A percentile compares a stretch with the other conserved stretches of the same genome.
Conservation (phyloP, 163 green algal genomes). For the Coccomyxa subellipsoidea region DNA sequence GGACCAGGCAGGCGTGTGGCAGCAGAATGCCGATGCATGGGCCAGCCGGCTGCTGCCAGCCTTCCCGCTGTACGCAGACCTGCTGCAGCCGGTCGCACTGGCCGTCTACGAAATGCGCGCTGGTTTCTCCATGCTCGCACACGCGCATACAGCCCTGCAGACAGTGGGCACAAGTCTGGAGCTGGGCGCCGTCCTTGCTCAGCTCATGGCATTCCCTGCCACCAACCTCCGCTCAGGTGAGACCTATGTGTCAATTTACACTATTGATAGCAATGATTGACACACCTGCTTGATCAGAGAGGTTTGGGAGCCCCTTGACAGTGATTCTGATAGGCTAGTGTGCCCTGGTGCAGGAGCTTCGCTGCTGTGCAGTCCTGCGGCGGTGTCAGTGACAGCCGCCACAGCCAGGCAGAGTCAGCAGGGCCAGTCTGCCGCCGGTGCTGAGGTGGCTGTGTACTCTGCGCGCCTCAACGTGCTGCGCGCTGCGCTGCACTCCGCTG, state of each 20-base stretch:
- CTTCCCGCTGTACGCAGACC: constrained; percentile 73
- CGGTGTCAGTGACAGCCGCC: background rate
- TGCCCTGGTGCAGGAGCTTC: background rate
- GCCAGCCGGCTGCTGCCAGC: constrained; percentile 30
- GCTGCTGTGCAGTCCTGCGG: background rate
- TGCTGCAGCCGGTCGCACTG: constrained; percentile 81
- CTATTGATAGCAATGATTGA: too few relatives aligned
- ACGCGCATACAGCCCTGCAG: background rate
- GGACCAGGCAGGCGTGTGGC: constrained; percentile 50
- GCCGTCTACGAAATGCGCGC: constrained; percentile 69
- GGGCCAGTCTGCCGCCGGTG: background rate
- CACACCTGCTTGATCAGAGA: too few relatives aligned
- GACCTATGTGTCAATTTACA: too few relatives aligned
- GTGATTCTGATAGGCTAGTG: too few relatives aligned
- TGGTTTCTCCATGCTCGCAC: constrained; percentile 64
- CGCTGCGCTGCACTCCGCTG: constrained; percentile 22
- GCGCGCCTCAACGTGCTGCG: constrained; percentile 20
- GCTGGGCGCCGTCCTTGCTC: background rate
- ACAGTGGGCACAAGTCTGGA: background rate
- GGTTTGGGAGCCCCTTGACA: too few relatives aligned
- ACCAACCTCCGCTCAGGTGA: background rate
- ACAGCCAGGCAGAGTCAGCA: background rate
- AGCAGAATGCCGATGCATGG: constrained; percentile 58
- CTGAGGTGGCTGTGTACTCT: constrained; percentile 19
- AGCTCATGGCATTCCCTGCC: constrained; percentile 25